Evolutionary conservation across 441 rosid genomes (phyloP), one percentile per base, ranked within the genome.

Genomic region (Croton setiger): DNA sequence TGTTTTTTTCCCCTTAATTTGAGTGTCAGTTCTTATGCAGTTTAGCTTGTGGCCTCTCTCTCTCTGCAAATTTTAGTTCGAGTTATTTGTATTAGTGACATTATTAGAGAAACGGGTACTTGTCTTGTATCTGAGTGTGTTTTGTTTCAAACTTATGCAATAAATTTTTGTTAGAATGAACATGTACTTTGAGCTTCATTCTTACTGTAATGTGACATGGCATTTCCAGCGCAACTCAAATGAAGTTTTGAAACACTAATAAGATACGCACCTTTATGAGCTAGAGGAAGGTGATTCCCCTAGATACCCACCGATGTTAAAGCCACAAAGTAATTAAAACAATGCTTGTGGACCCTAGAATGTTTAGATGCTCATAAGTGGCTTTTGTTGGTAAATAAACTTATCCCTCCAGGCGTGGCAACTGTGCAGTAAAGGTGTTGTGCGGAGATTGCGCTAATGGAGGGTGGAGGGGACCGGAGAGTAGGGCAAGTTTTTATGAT

Each of bases 371-470:
- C 33, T 60, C 66, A 31, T 59, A 15, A 33, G 43, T 27, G 39
- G 74, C 33, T 67, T n/a, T 8, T 18, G 63, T 20, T 54, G 18
- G 58, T 41, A 66, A 3, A 72, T 51, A 69, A 67, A 13, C 64
- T 66, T 58, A 64, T 61, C 60, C 14, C 31, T 63, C 69, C 65
- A 60, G 66, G 81, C 74, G 65, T 75, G 85, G 76, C 63, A 23
- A 31, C 71, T 33, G 45, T 49, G 53, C 56, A 43, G 47, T 47
- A 21, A 56, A 43, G 72, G 44, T 44, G 37, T 45, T 45, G 9
- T 41, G 81, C 83, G 81, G 36, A 43, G 81, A 77, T 77, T 75
- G 72, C 74, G 76, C 76, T 6, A 52, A 52, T n/a, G 55, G 27
- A n/a, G 23, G 39, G 53, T 27, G 61, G 37, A 39, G 72, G 60